Evolutionary conservation across 345 rosid species (phyloP).

Genomic region (Laguncularia racemosa): DNA sequence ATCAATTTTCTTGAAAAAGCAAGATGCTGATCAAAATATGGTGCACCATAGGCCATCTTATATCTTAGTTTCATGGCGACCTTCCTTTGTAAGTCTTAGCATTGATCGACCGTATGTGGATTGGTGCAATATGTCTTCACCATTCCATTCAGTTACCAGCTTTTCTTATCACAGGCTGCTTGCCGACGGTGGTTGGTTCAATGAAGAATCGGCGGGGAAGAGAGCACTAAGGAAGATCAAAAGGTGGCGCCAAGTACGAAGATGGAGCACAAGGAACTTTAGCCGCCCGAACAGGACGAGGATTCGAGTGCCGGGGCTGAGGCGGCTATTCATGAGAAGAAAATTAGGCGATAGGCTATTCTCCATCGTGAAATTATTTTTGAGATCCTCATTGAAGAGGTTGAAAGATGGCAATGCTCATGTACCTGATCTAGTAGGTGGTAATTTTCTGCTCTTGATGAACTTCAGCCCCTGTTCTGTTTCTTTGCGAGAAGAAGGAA

Average conservation of each 20-base stretch:
- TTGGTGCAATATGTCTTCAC: no score
- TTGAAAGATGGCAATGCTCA: conserved; percentile 30
- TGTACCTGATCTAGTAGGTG: conserved; percentile 30
- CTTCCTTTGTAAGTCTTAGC: no score
- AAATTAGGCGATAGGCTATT: conserved; percentile 9
- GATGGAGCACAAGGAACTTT: not conserved
- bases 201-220: conserved; percentile 10
- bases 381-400: conserved; percentile 22
- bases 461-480: no score
- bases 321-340: conserved; percentile 13
- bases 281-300: conserved; percentile 3
- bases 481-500: not conserved
- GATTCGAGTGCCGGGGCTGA: conserved; percentile 14
- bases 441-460: conserved; percentile 20
- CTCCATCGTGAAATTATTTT: conserved; percentile 13
- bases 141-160: no score
- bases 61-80: no score
- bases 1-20: no score
- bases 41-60: no score
- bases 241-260: conserved; percentile 9
- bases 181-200: not conserved
- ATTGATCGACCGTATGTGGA: no score
- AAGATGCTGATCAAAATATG: no score
- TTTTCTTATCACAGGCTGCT: no score
- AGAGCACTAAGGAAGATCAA: conserved; percentile 7